These are phyloP conservation scores for Amphicarpaea edgeworthii DNA, from an alignment of 306 rosid genomes.

Conservation along the genomic window DNA sequence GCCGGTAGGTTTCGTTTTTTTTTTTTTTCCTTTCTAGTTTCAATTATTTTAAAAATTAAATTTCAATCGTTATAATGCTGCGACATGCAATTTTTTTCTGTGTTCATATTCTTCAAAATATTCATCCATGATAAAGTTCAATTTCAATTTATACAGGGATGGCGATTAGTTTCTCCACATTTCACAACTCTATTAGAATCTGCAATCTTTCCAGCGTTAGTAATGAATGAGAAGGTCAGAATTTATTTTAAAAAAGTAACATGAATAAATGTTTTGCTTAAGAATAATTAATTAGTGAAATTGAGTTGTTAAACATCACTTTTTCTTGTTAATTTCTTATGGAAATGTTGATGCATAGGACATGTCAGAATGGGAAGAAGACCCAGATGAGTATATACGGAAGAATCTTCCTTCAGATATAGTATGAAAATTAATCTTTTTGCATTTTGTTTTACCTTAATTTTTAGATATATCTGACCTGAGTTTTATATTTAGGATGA, in stretches of 20 bases:
- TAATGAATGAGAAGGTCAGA: conserved; percentile 84
- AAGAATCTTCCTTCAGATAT: conserved; percentile 94
- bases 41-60: conserved; percentile 15
- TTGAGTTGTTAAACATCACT: conserved; percentile 27
- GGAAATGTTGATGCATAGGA: conserved; percentile 63
- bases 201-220: conserved; percentile 83
- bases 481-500: conserved; percentile 64
- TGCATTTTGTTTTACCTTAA: conserved; percentile 23
- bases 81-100: not conserved
- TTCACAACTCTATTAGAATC: conserved; percentile 73
- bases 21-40: conserved; percentile 25
- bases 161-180: conserved; percentile 92
- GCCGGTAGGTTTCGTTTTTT: conserved; percentile 60
- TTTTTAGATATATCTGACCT: conserved; percentile 33
- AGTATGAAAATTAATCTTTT: conserved; percentile 57
- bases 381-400: conserved; percentile 82
- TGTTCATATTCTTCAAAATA: conserved; percentile 20
- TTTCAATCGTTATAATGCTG: conserved; percentile 31
- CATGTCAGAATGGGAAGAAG: conserved; percentile 90
- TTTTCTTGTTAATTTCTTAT: conserved; percentile 33
- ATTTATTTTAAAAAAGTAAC: conserved; percentile 26
- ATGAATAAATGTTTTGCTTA: conserved; percentile 2
- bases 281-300: conserved; percentile 14
- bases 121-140: conserved; percentile 33
- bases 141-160: conserved; percentile 69